Base-by-base conservation (phyloP, 768 basidiomycete species). In the Russula ochroleuca region DNA sequence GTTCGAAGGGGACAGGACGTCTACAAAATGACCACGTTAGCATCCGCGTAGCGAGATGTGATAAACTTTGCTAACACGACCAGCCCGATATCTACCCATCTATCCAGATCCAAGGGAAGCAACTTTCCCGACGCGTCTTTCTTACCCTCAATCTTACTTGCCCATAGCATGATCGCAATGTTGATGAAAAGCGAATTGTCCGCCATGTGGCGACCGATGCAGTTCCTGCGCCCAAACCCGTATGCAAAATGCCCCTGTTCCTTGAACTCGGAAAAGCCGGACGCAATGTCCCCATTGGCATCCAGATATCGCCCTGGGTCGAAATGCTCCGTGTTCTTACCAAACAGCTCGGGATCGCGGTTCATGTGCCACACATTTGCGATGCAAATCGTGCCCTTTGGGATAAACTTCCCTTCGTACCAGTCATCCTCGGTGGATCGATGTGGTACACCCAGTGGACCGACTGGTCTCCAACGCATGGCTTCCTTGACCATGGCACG, bases 361-460 rank as follows among this genome's bases (percentile, higher is more conserved):
- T 54, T 54, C 53, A 54, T 38, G 7, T 37, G 53, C 53, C 53
- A 54, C n/a, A 54, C n/a, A 9, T 54, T 54, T 5, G 50, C 8
- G 3, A 51, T 31, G 8, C 50, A 51, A 25, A 51, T 33, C 50
- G 50, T 31, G 17, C 31, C 50, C 10, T 31, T 51, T 10, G 50
- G 50, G 31, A 51, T 51, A 28, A 19, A 51, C 50, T 25, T 54
- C 53, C 53, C 53, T 54, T 54, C 37, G 37, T 54, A 54, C 37
- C 53, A 54, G 37, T 54, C 53, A 19, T 38, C 53, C 53, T 54
- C 13, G 1, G 13, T 54, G 21, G 21, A 8, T n/a, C 21, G 21
- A 28, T 54, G 37, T 28, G 37, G 35, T 5, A 6, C 13, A 9
- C 8, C 53, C 21, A 54, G 11, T 15, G 53, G 53, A 7, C 13